These are phyloP conservation scores for Aspergillus sojae DNA, from an alignment of 2,329 filamentous ascomycete genomes.

Conservation along the genomic window DNA sequence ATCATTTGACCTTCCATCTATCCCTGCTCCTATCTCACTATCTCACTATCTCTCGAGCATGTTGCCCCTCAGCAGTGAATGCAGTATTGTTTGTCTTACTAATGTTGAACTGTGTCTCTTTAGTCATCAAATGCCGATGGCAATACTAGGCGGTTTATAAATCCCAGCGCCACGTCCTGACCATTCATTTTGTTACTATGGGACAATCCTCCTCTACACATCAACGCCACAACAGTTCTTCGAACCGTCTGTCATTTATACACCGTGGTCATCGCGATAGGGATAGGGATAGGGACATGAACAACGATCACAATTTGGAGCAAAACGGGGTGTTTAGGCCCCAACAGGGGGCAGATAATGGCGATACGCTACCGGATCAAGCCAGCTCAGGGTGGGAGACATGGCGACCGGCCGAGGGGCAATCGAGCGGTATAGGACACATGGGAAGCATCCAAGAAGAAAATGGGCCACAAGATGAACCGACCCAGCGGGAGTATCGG, in stretches of 20 bases:
- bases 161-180: conserved; percentile 23
- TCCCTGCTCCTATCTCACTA: not conserved
- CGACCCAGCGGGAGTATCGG: conserved; percentile 33
- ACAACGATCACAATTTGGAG: conserved; percentile 31
- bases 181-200: conserved; percentile 39
- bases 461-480: conserved; percentile 35
- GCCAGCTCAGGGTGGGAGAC: conserved; percentile 13
- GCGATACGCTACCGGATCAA: conserved; percentile 16
- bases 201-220: conserved; percentile 48
- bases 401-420: conserved; percentile 25
- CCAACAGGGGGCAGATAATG: conserved; percentile 21
- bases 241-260: conserved; percentile 24
- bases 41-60: not conserved
- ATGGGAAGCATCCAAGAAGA: conserved; percentile 43
- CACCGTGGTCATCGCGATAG: conserved; percentile 29
- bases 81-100: conserved; percentile 19
- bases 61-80: conserved; percentile 1
- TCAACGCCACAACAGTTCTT: conserved; percentile 30
- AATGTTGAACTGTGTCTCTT: conserved; percentile 18
- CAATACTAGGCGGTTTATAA: conserved; percentile 30
- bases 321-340: conserved; percentile 26
- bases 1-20: conserved; percentile 4
- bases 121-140: conserved; percentile 34
- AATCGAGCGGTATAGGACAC: conserved; percentile 19
- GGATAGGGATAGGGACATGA: conserved; percentile 43